Evolutionary conservation across 2,329 filamentous ascomycete genomes (phyloP).

Genomic region (Fusarium oxysporum): DNA sequence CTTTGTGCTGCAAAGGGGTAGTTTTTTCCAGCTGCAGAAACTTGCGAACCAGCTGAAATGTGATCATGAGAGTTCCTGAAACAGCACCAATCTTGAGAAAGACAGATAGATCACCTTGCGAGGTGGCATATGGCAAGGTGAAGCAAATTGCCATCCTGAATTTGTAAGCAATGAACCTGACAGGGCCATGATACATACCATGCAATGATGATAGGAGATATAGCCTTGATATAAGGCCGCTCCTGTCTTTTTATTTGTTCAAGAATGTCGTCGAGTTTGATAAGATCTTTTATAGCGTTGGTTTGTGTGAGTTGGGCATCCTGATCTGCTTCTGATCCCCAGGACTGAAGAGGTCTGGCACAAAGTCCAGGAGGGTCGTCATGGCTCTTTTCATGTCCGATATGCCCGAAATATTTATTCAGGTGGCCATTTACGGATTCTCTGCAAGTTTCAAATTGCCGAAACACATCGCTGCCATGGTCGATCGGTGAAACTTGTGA

Average conservation of each 20-base stretch:
- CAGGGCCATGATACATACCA: not conserved
- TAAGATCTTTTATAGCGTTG: rapidly evolving
- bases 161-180: not conserved
- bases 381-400: rapidly evolving
- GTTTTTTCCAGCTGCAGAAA: not conserved
- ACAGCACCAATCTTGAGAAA: rapidly evolving
- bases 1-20: not conserved
- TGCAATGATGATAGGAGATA: not conserved
- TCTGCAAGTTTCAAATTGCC: not conserved
- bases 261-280: not conserved
- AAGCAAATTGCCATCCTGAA: not conserved
- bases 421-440: not conserved
- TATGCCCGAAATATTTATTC: not conserved
- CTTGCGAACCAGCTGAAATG: rapidly evolving
- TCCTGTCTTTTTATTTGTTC: not conserved
- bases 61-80: rapidly evolving
- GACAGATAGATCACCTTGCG: rapidly evolving
- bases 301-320: rapidly evolving
- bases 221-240: rapidly evolving
- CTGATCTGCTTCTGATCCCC: rapidly evolving
- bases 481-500: rapidly evolving
- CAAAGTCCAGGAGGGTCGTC: not conserved
- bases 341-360: rapidly evolving
- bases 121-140: rapidly evolving
- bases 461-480: rapidly evolving